These are phyloP conservation scores for Opeltia flavorubescens DNA, from an alignment of 495 filamentous ascomycete genomes.

Conservation along the genomic window DNA sequence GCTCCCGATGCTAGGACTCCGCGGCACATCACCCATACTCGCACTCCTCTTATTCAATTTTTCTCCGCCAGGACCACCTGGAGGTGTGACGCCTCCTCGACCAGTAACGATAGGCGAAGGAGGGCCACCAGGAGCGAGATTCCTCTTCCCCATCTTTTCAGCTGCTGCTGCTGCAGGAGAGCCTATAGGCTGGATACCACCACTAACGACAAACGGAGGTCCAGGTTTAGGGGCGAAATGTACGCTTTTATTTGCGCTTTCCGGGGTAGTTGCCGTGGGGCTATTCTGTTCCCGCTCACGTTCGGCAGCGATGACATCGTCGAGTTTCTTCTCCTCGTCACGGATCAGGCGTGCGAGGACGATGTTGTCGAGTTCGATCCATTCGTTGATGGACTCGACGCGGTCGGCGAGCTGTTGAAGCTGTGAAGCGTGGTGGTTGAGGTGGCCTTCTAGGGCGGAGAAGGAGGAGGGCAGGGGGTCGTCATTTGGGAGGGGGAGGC, in stretches of 20 bases:
- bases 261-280: no score
- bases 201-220: no score
- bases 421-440: slow-evolving; percentile 2
- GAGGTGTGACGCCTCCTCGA: background rate
- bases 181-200: no score
- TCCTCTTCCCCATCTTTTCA: no score
- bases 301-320: background rate
- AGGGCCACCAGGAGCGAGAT: background rate
- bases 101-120: background rate
- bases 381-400: slow-evolving; percentile 7
- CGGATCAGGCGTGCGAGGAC: background rate
- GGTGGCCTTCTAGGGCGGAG: slow-evolving; percentile 1
- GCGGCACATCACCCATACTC: background rate
- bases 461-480: background rate
- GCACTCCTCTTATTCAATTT: background rate
- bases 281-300: background rate
- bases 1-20: no score
- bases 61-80: background rate
- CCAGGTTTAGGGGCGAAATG: no score
- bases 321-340: background rate
- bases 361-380: slow-evolving; percentile 7
- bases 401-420: slow-evolving; percentile 6
- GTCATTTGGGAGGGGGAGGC: background rate
- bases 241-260: no score
- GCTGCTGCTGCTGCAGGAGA: no score